Evolutionary conservation across 1,139 yeast genomes (phyloP), one percentile per base, ranked within the genome.

Genomic region (Kodamaea suecica): DNA sequence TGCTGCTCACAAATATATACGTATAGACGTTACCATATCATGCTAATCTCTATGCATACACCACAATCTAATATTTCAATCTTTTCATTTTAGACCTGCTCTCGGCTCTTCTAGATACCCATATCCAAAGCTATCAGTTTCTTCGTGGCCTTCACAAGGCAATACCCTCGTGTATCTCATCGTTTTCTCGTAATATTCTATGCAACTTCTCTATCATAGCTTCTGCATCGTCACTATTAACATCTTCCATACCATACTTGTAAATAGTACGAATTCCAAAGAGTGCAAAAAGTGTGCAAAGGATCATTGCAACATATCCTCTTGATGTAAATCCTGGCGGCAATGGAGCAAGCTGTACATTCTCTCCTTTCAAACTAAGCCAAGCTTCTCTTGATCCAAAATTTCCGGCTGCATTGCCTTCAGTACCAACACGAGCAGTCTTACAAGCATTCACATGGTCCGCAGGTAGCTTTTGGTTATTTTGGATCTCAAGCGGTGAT

Each of bases 321-420:
- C 75, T 78, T 15, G 69, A 51, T 3, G 90, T 81, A 59, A 82
- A 82, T 5, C 90, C 88, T 28, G 63, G 66, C 2, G 90, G 88
- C 42, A 82, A 66, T 12, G 80, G 74, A 5, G 55, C 49, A 12
- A 63, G 65, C 56, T 82, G 90, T 29, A 65, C 53, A 35, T 72
- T 70, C 53, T 80, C 79, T 15, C 83, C 84, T 3, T 59, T 48
- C 48, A 82, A 61, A 43, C 80, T 69, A 33, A 79, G 63, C 70
- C 73, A 77, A 40, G 76, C 66, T 1, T 56, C 56, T 7, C 57
- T 32, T 2, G 43, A 31, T 6, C 53, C 51, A 10, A 20, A 41
- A 47, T 76, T 71, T 9, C 78, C 88, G 20, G 87, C 90, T n/a
- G 90, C 90, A 53, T 83, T 83, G 44, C 88, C 92, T 37, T 53